Conservation (phyloP, 2,329 filamentous ascomycete genomes). For the Fusarium neocosmosporiellum region DNA sequence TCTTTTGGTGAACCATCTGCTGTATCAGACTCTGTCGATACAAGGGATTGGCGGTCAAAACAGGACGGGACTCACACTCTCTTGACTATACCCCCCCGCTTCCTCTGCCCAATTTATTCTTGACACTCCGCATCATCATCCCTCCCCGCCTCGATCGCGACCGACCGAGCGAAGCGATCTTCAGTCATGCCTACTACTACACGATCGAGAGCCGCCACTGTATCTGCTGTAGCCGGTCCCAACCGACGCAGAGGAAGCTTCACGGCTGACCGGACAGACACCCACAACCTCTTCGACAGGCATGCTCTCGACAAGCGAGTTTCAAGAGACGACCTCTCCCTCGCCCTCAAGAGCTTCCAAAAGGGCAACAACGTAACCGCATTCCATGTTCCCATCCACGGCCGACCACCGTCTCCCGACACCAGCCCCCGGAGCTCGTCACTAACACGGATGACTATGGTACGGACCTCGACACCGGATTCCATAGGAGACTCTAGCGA, state of each 20-base stretch:
- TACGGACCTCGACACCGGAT: conserved; percentile 57
- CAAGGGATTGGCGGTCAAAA: conserved; percentile 36
- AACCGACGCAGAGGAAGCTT: conserved; percentile 40
- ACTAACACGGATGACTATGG: conserved; percentile 46
- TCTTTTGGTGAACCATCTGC: conserved; percentile 40
- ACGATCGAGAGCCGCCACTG: conserved; percentile 40
- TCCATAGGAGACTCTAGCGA: conserved; percentile 51
- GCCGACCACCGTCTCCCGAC: conserved; percentile 57
- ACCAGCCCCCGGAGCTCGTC: conserved; percentile 50
- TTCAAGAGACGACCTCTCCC: conserved; percentile 57
- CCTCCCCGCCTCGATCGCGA: conserved; percentile 23
- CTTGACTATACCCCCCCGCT: conserved; percentile 20
- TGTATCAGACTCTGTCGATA: conserved; percentile 45
- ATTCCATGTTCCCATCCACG: conserved; percentile 56
- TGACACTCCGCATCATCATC: conserved; percentile 22
- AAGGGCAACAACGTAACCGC: conserved; percentile 51
- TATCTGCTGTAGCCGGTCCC: conserved; percentile 34
- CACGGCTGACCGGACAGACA: conserved; percentile 35
- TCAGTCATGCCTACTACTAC: conserved; percentile 38
- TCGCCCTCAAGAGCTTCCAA: conserved; percentile 42
- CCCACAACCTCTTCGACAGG: conserved; percentile 21
- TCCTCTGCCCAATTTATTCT: conserved; percentile 34
- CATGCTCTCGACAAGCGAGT: conserved; percentile 52
- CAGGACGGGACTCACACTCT: conserved; percentile 38
- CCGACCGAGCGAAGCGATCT: conserved; percentile 10